Evolutionary conservation across 306 rosid species (phyloP).

Genomic region (Abrus pulchellus): DNA sequence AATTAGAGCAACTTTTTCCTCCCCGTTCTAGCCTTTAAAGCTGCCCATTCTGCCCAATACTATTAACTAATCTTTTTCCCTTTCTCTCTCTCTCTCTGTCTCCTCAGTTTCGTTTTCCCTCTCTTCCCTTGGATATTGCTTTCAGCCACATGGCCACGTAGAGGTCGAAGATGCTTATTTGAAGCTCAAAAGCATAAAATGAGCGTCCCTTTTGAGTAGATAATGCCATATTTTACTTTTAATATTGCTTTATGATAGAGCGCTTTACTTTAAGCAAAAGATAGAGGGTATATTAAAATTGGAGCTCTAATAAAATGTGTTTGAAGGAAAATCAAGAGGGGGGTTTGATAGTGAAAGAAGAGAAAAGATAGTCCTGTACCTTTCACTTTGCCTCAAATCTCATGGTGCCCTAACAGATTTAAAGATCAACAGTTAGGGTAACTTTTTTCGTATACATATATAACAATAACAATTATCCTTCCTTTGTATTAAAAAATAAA

Average conservation of each 20-base stretch:
- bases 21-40: slow-evolving; percentile 67
- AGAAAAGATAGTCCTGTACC: slow-evolving; percentile 56
- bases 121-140: slow-evolving; percentile 68
- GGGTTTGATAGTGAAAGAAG: slow-evolving; percentile 58
- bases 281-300: slow-evolving; percentile 45
- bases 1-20: slow-evolving; percentile 85
- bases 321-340: slow-evolving; percentile 50
- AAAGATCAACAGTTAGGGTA: slow-evolving; percentile 45
- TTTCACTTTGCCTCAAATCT: slow-evolving; percentile 67
- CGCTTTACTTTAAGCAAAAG: slow-evolving; percentile 92
- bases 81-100: slow-evolving; percentile 35
- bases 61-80: slow-evolving; percentile 50
- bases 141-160: slow-evolving; percentile 95
- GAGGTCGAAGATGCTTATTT: slow-evolving; percentile 87
- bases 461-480: slow-evolving; percentile 43
- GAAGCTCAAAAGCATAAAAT: slow-evolving; percentile 91
- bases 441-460: slow-evolving; percentile 41
- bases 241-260: slow-evolving; percentile 80
- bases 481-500: slow-evolving; percentile 34
- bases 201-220: slow-evolving; percentile 98
- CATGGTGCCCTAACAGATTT: slow-evolving; percentile 53
- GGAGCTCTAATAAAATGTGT: slow-evolving; percentile 61
- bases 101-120: slow-evolving; percentile 48
- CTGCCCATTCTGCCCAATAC: slow-evolving; percentile 73
- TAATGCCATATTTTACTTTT: slow-evolving; percentile 99